These are phyloP conservation scores for Salicornia ramosissima DNA, from an alignment of 148 eudicot genomes.

Conservation along the genomic window DNA sequence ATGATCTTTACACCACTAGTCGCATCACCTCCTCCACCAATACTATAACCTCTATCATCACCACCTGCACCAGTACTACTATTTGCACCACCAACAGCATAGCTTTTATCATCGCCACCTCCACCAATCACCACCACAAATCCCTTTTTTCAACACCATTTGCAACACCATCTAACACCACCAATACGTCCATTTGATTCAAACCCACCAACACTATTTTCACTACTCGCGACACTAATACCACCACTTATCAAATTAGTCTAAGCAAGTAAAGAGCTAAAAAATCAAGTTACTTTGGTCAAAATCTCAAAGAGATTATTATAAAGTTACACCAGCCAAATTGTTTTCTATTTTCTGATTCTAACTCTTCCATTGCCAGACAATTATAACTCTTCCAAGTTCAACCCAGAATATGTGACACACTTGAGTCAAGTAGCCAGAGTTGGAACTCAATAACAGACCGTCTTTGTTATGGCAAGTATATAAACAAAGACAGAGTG, in stretches of 20 bases:
- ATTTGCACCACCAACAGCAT: constrained; percentile 18
- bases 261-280: neutral
- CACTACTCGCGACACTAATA: neutral
- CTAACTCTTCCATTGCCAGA: no score
- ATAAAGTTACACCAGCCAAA: no score
- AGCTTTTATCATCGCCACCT: constrained; percentile 6
- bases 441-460: no score
- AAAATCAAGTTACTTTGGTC: neutral
- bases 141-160: neutral
- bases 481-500: no score
- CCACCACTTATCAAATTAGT: neutral
- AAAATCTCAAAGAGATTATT: no score
- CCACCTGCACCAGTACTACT: constrained; percentile 12
- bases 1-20: neutral
- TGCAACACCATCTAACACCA: constrained; percentile 14
- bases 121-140: constrained; percentile 13
- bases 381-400: no score
- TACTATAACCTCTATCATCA: neutral
- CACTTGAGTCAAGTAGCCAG: no score
- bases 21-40: constrained; percentile 15
- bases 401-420: no score
- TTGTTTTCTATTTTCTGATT: no score
- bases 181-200: constrained; percentile 5
- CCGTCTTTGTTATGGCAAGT: no score
- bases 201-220: neutral